Conservation (phyloP, 2,329 filamentous ascomycete genomes). For the Trichoderma oligosporum region DNA sequence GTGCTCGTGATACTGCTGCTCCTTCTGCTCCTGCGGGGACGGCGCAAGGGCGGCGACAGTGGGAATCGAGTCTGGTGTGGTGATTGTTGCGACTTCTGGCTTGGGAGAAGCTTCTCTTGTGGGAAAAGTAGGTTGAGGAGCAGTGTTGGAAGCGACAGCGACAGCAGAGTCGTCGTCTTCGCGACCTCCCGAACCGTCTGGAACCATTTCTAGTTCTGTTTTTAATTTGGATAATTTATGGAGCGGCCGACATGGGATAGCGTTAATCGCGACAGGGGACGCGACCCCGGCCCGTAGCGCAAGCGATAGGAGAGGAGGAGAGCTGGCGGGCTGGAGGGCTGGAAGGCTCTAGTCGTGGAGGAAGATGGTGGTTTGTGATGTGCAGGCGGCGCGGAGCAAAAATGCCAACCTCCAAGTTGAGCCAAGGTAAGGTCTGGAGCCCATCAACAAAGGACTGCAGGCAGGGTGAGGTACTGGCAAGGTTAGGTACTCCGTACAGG, state of each 20-base stretch:
- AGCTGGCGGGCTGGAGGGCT: background rate
- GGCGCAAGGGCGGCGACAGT: constrained; percentile 19
- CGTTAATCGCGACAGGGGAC: constrained; percentile 26
- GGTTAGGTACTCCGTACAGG: background rate
- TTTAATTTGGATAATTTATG: constrained; percentile 39
- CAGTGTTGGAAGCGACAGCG: constrained; percentile 17
- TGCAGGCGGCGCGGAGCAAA: constrained; percentile 18
- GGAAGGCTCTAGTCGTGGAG: constrained; percentile 9
- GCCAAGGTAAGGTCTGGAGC: constrained; percentile 5
- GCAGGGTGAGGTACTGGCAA: background rate
- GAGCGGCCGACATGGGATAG: constrained; percentile 32
- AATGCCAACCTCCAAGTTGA: background rate
- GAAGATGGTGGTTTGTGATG: constrained; percentile 18
- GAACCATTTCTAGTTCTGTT: constrained; percentile 24
- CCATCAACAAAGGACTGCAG: background rate
- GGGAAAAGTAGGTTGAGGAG: constrained; percentile 24
- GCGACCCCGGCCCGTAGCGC: constrained; percentile 31
- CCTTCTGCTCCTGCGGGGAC: constrained; percentile 1
- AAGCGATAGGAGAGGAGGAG: constrained; percentile 20
- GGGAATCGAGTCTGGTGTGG: constrained; percentile 14
- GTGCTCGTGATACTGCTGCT: constrained; percentile 7
- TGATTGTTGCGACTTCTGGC: background rate
- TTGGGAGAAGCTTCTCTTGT: constrained; percentile 20
- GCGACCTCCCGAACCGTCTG: constrained; percentile 28
- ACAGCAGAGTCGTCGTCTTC: constrained; percentile 22